Conservation (phyloP, 768 basidiomycete genomes). For the Rhizopogon vulgaris region DNA sequence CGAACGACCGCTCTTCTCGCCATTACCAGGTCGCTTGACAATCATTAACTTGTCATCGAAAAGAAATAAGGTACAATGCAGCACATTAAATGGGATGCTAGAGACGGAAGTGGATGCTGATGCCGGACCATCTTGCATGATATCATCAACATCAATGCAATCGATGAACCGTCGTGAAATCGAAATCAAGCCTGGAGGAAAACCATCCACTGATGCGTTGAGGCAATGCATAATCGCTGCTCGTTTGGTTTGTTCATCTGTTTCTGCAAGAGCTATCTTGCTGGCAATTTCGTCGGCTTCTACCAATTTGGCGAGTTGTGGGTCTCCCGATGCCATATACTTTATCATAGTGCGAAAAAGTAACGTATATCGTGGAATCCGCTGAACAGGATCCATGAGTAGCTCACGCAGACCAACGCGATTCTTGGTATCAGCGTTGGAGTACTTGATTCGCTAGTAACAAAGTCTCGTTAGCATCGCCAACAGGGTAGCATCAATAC, state of each 20-base stretch:
- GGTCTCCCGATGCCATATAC: slow-evolving; percentile 73
- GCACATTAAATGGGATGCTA: slow-evolving; percentile 36
- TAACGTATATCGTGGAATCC: slow-evolving; percentile 91
- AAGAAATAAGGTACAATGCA: slow-evolving; percentile 86
- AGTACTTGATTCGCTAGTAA: slow-evolving; percentile 78
- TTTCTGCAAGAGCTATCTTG: slow-evolving; percentile 86
- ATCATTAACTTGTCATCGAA: slow-evolving; percentile 94
- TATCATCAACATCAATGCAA: slow-evolving; percentile 90
- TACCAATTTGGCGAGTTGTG: slow-evolving; percentile 68
- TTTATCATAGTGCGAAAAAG: slow-evolving; percentile 92
- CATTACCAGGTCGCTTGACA: slow-evolving; percentile 75
- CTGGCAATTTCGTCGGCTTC: slow-evolving; percentile 87
- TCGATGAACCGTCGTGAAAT: slow-evolving; percentile 85
- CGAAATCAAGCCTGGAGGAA: slow-evolving; percentile 87
- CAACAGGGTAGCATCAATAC: slow-evolving; percentile 7
- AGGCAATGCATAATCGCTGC: slow-evolving; percentile 86
- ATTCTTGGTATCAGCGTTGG: slow-evolving; percentile 64
- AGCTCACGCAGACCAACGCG: slow-evolving; percentile 87
- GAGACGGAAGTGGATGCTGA: slow-evolving; percentile 39
- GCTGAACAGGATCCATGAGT: slow-evolving; percentile 94
- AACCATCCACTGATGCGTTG: slow-evolving; percentile 79
- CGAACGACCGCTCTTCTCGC: slow-evolving; percentile 66
- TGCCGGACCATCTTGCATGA: slow-evolving; percentile 40
- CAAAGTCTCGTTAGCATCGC: slow-evolving; percentile 3
- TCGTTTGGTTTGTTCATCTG: slow-evolving; percentile 86